These are phyloP conservation scores for Trichoderma hamatum DNA, from an alignment of 2,329 filamentous ascomycete species.

Conservation along the genomic window DNA sequence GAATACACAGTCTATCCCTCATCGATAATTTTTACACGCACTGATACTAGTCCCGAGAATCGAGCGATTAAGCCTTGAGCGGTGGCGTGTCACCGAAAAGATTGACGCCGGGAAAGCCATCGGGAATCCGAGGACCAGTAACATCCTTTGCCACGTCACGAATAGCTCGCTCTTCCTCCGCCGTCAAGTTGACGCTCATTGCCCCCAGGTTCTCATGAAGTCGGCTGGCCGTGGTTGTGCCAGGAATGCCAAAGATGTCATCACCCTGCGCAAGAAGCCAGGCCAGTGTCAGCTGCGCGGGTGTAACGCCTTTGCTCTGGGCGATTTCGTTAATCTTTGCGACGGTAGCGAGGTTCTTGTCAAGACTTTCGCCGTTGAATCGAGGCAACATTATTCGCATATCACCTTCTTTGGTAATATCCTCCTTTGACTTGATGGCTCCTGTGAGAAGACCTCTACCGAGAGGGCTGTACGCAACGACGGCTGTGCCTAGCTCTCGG, in stretches of 20 bases:
- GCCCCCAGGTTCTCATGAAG: not conserved
- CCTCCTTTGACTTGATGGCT: constrained; percentile 47
- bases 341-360: constrained; percentile 57
- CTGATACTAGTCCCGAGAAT: not conserved
- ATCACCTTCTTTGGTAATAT: constrained; percentile 47
- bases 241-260: constrained; percentile 62
- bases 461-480: constrained; percentile 64
- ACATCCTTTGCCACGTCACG: constrained; percentile 11
- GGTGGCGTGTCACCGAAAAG: constrained; percentile 13
- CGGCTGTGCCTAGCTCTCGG: constrained; percentile 59
- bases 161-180: constrained; percentile 9
- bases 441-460: constrained; percentile 62
- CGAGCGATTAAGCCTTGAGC: not conserved
- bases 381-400: constrained; percentile 39
- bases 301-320: constrained; percentile 55
- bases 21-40: not conserved
- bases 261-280: constrained; percentile 65
- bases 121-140: not conserved
- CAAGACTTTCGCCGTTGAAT: constrained; percentile 31
- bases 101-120: not conserved
- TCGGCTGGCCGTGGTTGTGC: constrained; percentile 48
- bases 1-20: not conserved
- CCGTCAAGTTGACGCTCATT: constrained; percentile 5
- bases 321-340: constrained; percentile 54
- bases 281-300: constrained; percentile 62